These are phyloP conservation scores for Pseudogymnoascus pannorum DNA, from an alignment of 2,329 filamentous ascomycete genomes.

Conservation along the genomic window DNA sequence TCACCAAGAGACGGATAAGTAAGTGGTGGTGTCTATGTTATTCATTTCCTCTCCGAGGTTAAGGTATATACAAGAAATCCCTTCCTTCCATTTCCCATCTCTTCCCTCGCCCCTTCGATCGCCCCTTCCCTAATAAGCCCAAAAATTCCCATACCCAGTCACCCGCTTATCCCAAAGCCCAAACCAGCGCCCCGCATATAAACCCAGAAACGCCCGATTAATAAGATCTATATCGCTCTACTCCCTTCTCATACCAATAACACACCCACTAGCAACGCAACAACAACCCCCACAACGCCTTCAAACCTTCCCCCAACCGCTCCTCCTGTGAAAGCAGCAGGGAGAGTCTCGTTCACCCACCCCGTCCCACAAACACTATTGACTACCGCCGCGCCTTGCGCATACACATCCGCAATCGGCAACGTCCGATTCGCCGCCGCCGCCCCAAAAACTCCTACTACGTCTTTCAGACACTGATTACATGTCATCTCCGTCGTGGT, in stretches of 20 bases:
- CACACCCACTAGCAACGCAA: background rate
- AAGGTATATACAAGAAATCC: background rate
- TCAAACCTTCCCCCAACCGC: background rate
- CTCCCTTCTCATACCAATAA: background rate
- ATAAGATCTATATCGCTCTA: background rate
- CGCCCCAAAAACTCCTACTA: constrained; percentile 72
- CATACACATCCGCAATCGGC: constrained; percentile 63
- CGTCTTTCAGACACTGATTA: constrained; percentile 65
- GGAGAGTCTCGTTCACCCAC: constrained; percentile 52
- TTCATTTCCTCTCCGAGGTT: background rate
- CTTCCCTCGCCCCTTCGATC: background rate
- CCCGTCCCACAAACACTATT: constrained; percentile 55
- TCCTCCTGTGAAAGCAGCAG: constrained; percentile 24
- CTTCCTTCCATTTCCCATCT: background rate
- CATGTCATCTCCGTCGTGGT: constrained; percentile 64
- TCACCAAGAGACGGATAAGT: background rate
- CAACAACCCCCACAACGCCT: background rate
- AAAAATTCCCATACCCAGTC: background rate
- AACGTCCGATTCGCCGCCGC: constrained; percentile 60
- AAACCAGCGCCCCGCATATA: background rate
- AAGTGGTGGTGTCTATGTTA: background rate
- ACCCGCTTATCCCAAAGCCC: background rate
- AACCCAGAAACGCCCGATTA: background rate
- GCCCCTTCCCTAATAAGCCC: background rate
- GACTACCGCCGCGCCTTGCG: constrained; percentile 62